phyloP scores from a whole-genome alignment of 768 basidiomycete genomes.

The Boletus sp. region DNA sequence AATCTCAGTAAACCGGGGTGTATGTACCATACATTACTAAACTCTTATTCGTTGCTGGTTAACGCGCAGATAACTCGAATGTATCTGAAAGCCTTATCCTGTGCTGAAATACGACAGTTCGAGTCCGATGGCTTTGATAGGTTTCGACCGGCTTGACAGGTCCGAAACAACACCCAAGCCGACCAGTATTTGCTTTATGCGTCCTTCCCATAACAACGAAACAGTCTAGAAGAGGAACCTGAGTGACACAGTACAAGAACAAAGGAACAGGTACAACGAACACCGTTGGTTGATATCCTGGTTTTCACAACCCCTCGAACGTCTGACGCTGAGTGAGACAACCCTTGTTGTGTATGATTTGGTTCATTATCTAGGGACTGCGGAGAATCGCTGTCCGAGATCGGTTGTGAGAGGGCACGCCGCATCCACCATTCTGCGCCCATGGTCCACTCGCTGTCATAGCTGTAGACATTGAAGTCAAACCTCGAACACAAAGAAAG shows the following conservation, averaged over 20 bases:
- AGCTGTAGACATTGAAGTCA: conserved; percentile 96
- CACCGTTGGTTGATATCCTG: conserved; percentile 84
- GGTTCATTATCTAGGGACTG: neutral
- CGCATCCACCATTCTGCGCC: conserved; percentile 97
- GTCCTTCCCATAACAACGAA: conserved; percentile 91
- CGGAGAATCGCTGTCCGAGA: conserved; percentile 10
- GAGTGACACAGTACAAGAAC: neutral
- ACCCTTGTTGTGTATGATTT: conserved; percentile 9
- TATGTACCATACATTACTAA: conserved; percentile 21
- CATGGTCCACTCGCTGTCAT: conserved; percentile 94
- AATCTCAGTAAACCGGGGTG: conserved; percentile 10
- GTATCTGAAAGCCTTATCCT: conserved; percentile 21
- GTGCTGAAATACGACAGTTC: conserved; percentile 92
- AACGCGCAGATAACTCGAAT: neutral
- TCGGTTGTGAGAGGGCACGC: conserved; percentile 38
- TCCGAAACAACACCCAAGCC: conserved; percentile 91
- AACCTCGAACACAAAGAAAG: conserved; percentile 86
- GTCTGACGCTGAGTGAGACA: conserved; percentile 26
- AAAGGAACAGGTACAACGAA: conserved; percentile 35
- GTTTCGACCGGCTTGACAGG: conserved; percentile 77
- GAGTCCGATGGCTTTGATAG: conserved; percentile 86
- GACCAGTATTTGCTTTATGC: conserved; percentile 83
- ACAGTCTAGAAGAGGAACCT: conserved; percentile 55
- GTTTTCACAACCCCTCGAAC: conserved; percentile 87
- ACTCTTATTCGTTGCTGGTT: conserved; percentile 12